These are phyloP conservation scores for Magnaporthiopsis incrustans DNA, from an alignment of 2,329 filamentous ascomycete species.

Conservation along the genomic window DNA sequence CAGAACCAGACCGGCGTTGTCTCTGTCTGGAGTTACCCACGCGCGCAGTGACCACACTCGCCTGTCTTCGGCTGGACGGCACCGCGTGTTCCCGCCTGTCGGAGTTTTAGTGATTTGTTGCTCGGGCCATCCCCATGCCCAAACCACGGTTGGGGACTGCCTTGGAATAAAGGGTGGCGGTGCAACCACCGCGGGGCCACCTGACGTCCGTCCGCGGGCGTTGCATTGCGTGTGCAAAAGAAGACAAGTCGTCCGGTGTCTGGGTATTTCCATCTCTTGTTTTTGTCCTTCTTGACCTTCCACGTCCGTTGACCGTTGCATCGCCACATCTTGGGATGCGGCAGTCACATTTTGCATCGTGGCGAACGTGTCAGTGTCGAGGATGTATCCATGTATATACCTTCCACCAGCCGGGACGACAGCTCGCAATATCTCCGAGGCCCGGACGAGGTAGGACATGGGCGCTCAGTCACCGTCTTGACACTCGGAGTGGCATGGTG, in stretches of 20 bases:
- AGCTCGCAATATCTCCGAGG: background rate
- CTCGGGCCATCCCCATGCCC: background rate
- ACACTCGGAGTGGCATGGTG: no score
- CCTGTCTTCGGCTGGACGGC: no score
- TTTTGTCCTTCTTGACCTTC: background rate
- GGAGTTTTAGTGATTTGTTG: background rate
- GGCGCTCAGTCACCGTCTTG: no score
- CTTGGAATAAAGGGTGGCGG: background rate
- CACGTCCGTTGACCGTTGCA: background rate
- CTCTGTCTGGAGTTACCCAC: no score
- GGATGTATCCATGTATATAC: no score
- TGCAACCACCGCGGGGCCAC: background rate
- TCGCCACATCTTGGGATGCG: background rate
- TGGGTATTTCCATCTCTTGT: background rate
- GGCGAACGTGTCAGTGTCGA: no score
- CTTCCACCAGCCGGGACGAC: background rate
- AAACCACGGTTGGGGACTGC: background rate
- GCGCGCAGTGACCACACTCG: no score
- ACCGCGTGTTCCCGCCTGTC: no score
- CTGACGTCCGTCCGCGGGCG: background rate
- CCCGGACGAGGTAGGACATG: no score
- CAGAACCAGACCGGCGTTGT: no score
- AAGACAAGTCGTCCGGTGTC: no score
- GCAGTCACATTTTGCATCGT: background rate
- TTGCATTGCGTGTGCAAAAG: background rate